These are phyloP conservation scores for Starmerella bombi DNA, from an alignment of 805 yeast species.

Conservation along the genomic window DNA sequence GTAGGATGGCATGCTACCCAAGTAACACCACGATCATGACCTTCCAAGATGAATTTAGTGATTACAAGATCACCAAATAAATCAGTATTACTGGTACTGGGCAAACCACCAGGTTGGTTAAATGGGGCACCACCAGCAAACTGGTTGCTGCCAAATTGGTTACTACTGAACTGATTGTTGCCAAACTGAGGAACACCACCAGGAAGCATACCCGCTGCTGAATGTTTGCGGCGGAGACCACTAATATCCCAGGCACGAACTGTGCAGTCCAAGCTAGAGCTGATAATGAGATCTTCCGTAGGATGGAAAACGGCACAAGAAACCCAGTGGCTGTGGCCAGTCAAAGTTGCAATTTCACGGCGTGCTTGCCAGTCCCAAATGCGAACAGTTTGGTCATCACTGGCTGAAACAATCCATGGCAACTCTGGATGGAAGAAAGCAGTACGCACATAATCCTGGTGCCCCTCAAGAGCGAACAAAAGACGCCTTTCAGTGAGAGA, in stretches of 20 bases:
- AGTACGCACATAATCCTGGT: conserved; percentile 87
- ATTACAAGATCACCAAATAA: conserved; percentile 89
- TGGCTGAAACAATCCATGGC: conserved; percentile 93
- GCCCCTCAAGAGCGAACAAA: conserved; percentile 82
- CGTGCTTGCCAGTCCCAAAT: conserved; percentile 99
- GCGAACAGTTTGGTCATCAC: conserved; percentile 96
- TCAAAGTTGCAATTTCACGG: conserved; percentile 88
- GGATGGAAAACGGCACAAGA: conserved; percentile 98
- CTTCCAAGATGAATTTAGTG: conserved; percentile 91
- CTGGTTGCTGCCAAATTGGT: conserved; percentile 5
- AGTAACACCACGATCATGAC: conserved; percentile 96
- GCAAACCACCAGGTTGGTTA: background rate
- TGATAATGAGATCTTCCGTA: conserved; percentile 80
- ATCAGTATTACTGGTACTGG: conserved; percentile 32
- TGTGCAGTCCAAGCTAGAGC: conserved; percentile 95
- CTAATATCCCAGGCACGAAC: conserved; percentile 98
- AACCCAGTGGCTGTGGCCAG: conserved; percentile 97
- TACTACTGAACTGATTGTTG: conserved; percentile 4
- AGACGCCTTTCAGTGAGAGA: conserved; percentile 74
- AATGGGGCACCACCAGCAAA: conserved; percentile 3
- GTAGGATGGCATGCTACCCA: conserved; percentile 98
- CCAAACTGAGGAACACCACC: conserved; percentile 2
- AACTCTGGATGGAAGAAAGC: conserved; percentile 89
- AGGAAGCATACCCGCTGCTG: conserved; percentile 44
- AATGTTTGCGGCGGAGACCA: conserved; percentile 86